Conservation (phyloP, 1,139 yeast species). For the Suhomyces bribrorum region DNA sequence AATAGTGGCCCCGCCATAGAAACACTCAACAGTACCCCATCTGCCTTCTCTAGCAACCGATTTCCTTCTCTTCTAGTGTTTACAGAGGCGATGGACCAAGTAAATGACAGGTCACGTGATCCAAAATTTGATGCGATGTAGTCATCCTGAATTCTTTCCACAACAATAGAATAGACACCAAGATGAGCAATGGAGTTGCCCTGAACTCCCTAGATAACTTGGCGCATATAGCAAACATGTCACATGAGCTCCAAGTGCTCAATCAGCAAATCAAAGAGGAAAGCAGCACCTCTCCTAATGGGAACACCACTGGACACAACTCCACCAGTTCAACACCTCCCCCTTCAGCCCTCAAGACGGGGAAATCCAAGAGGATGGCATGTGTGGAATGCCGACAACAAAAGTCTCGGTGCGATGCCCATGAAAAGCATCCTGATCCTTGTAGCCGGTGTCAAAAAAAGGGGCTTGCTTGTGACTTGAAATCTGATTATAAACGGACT, state of each 20-base stretch:
- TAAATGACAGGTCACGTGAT: background rate
- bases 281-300: slow-evolving; percentile 6
- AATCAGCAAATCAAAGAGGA: slow-evolving; percentile 29
- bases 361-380: slow-evolving; percentile 64
- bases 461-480: slow-evolving; percentile 66
- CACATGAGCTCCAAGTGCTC: slow-evolving; percentile 41
- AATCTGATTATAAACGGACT: slow-evolving; percentile 83
- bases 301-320: slow-evolving; percentile 7
- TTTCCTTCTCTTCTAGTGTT: too few species aligned
- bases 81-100: too few species aligned
- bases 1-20: too few species aligned
- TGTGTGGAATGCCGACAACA: slow-evolving; percentile 97
- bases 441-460: slow-evolving; percentile 80
- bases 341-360: slow-evolving; percentile 18
- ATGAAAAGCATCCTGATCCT: slow-evolving; percentile 72
- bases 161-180: slow-evolving; percentile 1
- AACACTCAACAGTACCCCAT: too few species aligned
- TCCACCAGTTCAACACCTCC: slow-evolving; percentile 10
- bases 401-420: slow-evolving; percentile 86
- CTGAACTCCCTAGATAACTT: slow-evolving; percentile 37
- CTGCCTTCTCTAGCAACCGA: too few species aligned
- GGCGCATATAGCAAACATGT: slow-evolving; percentile 49
- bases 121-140: slow-evolving; percentile 2
- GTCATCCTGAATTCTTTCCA: too few species aligned
- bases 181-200: slow-evolving; percentile 15